Base-by-base conservation (phyloP, 192 early-diverging fungal species). In the Coemansia pectinata region DNA sequence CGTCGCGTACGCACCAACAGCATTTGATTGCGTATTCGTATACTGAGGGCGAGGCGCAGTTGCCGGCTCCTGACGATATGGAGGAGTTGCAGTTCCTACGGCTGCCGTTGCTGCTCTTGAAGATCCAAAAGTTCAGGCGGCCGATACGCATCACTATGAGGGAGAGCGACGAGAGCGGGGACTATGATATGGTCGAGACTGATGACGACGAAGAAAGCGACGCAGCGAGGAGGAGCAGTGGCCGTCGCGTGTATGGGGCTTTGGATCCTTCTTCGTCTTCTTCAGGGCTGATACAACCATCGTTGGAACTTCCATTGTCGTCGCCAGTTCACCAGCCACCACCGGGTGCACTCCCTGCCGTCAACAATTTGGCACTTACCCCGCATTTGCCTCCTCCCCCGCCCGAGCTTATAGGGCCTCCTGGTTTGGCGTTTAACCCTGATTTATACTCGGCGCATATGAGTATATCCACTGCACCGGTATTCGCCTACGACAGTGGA, bases 11-110 rank as follows among this genome's bases (percentile, higher is more conserved):
- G 6, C 80, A 83, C 11, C 76, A 83, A 36, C 80, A 83, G 64
- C 80, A 83, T 57, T 40, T 83, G 55, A 44, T 83, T 8, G 40
- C 69, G 2, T 83, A 83, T 40, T 83, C 74, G 36, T 65, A 53
- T 17, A 66, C 72, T 0, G 80, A 83, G 48, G 73, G 74, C 0
- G 27, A 63, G 10, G 23, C 44, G 5, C 36, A 45, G 68, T 21
- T 81, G 45, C 71, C 74, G 0, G 53, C 44, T 0, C 79, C 79
- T 0, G 79, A 76, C 21, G 79, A 81, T 23, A 81, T 81, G 70
- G 79, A 76, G 62, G 74, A 81, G 55, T 47, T 81, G 25, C 45
- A 69, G 60, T 48, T 25, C 0, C 45, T 81, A 19, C 53, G 74
- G 1, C n/a, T 81, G 67, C 79, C 79, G 15, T 19, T 76, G 27